A percentile compares a stretch with the other conserved stretches of the same genome.
Conservation (phyloP, 768 basidiomycete genomes). For the Calocera cornea region DNA sequence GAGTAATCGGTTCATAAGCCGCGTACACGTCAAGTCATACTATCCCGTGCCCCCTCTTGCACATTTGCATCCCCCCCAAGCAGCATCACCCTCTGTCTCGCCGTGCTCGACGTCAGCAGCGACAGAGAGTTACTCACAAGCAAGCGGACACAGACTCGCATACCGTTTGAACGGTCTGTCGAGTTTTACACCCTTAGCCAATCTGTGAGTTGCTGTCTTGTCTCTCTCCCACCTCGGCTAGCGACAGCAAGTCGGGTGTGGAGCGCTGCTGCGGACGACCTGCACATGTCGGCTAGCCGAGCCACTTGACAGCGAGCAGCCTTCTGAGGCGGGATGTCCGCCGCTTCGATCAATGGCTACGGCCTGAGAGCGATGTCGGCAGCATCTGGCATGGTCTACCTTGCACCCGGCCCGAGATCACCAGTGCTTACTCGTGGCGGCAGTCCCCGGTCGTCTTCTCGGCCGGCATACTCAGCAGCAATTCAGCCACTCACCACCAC, state of each 20-base stretch:
- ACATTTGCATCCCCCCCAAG: background rate
- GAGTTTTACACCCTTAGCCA: background rate
- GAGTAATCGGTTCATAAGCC: background rate
- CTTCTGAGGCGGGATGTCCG: background rate
- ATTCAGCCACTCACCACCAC: background rate
- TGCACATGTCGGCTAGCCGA: background rate
- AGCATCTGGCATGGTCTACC: background rate
- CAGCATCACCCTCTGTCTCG: background rate
- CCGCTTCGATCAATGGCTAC: background rate
- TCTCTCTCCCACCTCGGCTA: background rate
- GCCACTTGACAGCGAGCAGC: background rate
- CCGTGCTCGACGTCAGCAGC: background rate
- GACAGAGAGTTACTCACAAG: conserved; percentile 1
- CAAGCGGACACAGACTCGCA: background rate
- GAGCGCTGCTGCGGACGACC: background rate
- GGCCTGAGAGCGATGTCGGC: background rate
- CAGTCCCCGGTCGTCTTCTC: background rate
- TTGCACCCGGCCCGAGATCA: background rate
- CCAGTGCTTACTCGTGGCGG: background rate
- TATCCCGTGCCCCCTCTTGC: background rate
- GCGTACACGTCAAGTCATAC: background rate
- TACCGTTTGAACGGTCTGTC: background rate
- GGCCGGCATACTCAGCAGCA: background rate
- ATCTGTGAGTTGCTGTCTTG: background rate
- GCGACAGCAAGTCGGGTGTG: background rate